Evolutionary conservation across 2,329 filamentous ascomycete genomes (phyloP).

Genomic region (Fusarium camptoceras): DNA sequence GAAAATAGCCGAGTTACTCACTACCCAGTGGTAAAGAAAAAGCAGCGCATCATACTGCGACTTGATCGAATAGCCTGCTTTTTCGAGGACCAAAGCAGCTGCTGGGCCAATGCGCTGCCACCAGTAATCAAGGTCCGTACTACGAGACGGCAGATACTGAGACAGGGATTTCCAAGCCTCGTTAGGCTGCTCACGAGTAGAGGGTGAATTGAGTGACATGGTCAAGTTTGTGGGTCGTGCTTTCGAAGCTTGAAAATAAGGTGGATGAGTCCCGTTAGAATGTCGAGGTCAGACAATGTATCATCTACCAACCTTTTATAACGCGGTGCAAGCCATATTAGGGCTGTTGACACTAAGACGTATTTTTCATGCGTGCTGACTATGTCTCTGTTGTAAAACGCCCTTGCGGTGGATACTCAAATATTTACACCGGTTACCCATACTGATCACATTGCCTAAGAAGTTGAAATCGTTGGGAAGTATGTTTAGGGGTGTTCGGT

Average conservation of each 20-base stretch:
- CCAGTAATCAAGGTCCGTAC: not conserved
- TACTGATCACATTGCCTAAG: too few relatives aligned
- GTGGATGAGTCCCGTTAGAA: too few relatives aligned
- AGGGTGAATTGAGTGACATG: not conserved
- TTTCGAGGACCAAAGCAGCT: not conserved
- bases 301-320: too few relatives aligned
- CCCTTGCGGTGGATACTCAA: too few relatives aligned
- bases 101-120: not conserved
- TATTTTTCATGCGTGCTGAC: too few relatives aligned
- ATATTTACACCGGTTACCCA: too few relatives aligned
- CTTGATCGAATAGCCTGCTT: not conserved
- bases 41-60: not conserved
- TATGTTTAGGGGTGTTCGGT: too few relatives aligned
- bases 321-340: too few relatives aligned
- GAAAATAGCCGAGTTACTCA: not conserved
- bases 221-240: not conserved
- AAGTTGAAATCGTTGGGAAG: too few relatives aligned
- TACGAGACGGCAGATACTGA: not conserved
- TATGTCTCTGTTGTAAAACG: too few relatives aligned
- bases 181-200: not conserved
- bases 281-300: too few relatives aligned
- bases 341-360: too few relatives aligned
- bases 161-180: not conserved
- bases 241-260: not conserved
- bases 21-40: not conserved